A percentile compares a stretch with the other conserved stretches of the same genome.
phyloP scores from a whole-genome alignment of 306 rosid genomes.

The Fragaria nilgerrensis region DNA sequence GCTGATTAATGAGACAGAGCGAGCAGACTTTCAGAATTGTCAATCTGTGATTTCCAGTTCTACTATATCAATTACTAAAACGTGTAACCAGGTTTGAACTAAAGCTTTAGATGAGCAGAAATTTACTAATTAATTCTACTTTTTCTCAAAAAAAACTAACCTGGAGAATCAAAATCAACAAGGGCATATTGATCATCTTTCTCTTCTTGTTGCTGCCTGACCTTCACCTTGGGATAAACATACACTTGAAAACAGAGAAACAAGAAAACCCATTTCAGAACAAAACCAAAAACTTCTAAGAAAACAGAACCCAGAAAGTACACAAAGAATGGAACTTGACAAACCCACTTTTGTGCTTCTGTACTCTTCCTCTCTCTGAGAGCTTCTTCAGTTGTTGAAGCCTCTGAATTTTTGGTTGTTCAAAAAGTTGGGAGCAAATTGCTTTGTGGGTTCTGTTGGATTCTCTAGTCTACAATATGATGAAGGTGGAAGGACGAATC shows the following conservation, averaged over 20 bases:
- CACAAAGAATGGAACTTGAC: background rate
- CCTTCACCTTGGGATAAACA: conserved; percentile 35
- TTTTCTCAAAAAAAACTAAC: background rate
- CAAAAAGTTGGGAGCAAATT: background rate
- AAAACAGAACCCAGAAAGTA: background rate
- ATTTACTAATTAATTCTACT: background rate
- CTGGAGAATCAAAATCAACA: conserved; percentile 23
- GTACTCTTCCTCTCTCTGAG: background rate
- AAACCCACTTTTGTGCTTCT: conserved; percentile 23
- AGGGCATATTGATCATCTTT: conserved; percentile 25
- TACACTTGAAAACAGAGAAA: conserved; percentile 9
- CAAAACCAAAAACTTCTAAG: background rate
- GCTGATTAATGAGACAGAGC: background rate
- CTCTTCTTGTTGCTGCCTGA: conserved; percentile 28
- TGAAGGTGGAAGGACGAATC: background rate
- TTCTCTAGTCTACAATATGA: background rate
- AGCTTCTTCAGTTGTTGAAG: no score
- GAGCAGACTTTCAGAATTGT: background rate
- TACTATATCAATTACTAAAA: background rate
- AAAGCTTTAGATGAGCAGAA: background rate
- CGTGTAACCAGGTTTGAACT: background rate
- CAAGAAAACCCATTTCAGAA: conserved; percentile 17
- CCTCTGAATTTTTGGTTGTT: background rate
- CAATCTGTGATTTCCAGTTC: background rate
- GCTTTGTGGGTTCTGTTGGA: background rate